Percentiles rank a stretch among this genome's conserved stretches.
Evolutionary conservation across 345 rosid genomes (phyloP).

Genomic region (Pistacia vera): DNA sequence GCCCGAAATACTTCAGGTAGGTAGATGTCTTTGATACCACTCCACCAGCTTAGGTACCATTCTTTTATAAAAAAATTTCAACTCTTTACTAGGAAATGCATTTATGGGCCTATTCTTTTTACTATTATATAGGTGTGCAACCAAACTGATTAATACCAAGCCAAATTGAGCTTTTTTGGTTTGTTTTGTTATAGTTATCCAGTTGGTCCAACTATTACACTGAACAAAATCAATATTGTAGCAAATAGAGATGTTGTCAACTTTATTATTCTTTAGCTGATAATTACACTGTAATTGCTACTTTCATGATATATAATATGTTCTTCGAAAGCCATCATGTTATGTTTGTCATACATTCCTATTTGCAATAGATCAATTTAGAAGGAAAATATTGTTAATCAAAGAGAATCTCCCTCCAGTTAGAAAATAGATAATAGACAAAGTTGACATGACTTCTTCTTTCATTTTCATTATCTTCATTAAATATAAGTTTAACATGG

Average conservation of each 20-base stretch:
- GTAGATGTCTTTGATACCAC: slow-evolving; percentile 15
- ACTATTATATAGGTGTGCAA: background rate
- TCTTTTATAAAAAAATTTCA: background rate
- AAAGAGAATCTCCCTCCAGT: no score
- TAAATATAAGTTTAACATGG: no score
- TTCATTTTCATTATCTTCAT: no score
- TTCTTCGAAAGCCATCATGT: background rate
- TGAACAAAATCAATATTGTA: background rate
- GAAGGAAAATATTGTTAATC: no score
- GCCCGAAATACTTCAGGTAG: slow-evolving; percentile 77
- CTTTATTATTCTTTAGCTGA: background rate
- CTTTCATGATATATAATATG: background rate
- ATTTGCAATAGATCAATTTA: no score
- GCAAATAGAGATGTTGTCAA: background rate
- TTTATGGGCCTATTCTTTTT: background rate
- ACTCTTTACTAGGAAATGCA: background rate
- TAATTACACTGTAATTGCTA: background rate
- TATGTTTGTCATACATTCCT: no score
- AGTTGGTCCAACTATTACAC: background rate
- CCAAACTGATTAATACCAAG: background rate
- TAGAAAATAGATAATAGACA: no score
- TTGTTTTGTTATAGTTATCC: background rate
- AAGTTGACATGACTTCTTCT: no score
- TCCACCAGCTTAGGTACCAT: background rate
- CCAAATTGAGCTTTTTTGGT: background rate